A percentile compares a stretch with the other conserved stretches of the same genome.
phyloP scores from a whole-genome alignment of 495 filamentous ascomycete genomes.

The Letharia columbiana region DNA sequence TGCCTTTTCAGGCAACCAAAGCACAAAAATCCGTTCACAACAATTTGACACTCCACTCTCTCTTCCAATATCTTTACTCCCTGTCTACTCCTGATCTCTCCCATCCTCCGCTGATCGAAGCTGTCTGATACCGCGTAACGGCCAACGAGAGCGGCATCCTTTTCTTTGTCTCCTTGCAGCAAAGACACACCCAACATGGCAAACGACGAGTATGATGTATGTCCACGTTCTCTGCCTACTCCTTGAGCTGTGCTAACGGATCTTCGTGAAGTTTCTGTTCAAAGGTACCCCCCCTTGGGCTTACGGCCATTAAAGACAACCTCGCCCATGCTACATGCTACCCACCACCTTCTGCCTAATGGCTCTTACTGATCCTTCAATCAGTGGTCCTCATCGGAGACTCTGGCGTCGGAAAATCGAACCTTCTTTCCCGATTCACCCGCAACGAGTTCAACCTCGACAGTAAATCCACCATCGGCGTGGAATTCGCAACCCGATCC shows the following conservation, averaged over 20 bases:
- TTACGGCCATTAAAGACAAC: not conserved
- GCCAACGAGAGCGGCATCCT: slow-evolving; percentile 6
- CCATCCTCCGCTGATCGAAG: not conserved
- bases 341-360: slow-evolving; percentile 14
- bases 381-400: slow-evolving; percentile 97
- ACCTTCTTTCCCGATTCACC: slow-evolving; percentile 97
- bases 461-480: slow-evolving; percentile 99
- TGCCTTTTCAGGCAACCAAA: not conserved
- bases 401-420: slow-evolving; percentile 98
- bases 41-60: not conserved
- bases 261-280: slow-evolving; percentile 80
- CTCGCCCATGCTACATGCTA: slow-evolving; percentile 17
- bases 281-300: slow-evolving; percentile 44
- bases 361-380: slow-evolving; percentile 19
- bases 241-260: slow-evolving; percentile 22
- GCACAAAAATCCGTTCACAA: not conserved
- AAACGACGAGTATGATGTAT: slow-evolving; percentile 99
- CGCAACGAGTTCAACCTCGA: slow-evolving; percentile 99
- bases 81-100: not conserved
- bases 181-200: slow-evolving; percentile 58
- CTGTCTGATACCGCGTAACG: not conserved
- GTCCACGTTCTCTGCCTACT: slow-evolving; percentile 31
- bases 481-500: slow-evolving; percentile 96
- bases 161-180: slow-evolving; percentile 9
- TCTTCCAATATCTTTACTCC: not conserved